A percentile compares a stretch with the other conserved stretches of the same genome.
Conservation (phyloP, 202 grass and related monocot species). For the Dendrocalamus latiflorus region DNA sequence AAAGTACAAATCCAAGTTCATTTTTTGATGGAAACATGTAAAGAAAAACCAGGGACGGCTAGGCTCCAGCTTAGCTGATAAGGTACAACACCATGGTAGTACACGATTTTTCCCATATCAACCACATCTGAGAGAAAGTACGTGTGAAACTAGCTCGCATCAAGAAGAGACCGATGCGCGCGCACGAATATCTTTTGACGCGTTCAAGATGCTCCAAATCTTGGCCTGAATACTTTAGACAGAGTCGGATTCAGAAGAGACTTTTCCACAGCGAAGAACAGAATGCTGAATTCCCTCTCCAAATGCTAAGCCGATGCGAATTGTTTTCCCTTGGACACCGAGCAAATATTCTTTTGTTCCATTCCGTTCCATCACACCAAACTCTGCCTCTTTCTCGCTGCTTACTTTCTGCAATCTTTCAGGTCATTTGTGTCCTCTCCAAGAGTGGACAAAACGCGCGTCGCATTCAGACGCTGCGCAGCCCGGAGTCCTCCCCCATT, state of each 20-base stretch:
- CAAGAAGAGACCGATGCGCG: neutral
- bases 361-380: neutral
- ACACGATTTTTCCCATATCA: neutral
- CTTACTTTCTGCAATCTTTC: neutral
- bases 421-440: neutral
- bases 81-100: neutral
- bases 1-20: neutral
- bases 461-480: too few relatives aligned
- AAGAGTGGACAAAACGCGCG: neutral
- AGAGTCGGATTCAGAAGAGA: neutral
- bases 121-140: neutral
- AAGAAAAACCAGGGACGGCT: neutral
- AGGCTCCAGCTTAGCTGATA: conserved; percentile 2
- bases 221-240: neutral
- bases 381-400: neutral
- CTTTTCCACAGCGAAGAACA: neutral
- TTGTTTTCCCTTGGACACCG: neutral
- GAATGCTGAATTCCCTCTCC: neutral
- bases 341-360: neutral
- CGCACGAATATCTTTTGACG: neutral
- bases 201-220: conserved; percentile 4
- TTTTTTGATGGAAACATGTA: neutral
- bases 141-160: neutral
- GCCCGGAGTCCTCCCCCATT: neutral
- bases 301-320: neutral